Evolutionary conservation across 2,329 filamentous ascomycete genomes (phyloP).

Genomic region (Gnomoniopsis sp.): DNA sequence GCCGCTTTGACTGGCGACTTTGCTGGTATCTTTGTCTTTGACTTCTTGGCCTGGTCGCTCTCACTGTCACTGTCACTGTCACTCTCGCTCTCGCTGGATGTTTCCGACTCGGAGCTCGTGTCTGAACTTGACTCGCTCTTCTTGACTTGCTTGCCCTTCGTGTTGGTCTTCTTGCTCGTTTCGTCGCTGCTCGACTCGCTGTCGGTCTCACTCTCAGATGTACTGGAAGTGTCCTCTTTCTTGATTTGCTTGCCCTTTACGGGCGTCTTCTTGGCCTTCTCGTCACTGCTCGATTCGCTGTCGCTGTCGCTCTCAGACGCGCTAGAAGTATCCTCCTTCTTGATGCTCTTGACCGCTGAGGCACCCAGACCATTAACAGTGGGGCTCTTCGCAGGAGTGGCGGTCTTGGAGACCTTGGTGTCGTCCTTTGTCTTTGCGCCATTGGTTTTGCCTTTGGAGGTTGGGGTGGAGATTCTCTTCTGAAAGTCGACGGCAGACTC

Average conservation of each 20-base stretch:
- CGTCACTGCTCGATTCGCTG: conserved; percentile 15
- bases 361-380: conserved; percentile 14
- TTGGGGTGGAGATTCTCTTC: conserved; percentile 28
- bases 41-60: conserved; percentile 20
- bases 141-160: conserved; percentile 21
- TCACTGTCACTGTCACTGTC: conserved; percentile 28
- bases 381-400: conserved; percentile 13
- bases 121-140: conserved; percentile 14
- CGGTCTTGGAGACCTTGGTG: not conserved
- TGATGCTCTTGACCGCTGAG: conserved; percentile 12
- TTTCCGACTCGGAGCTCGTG: conserved; percentile 20
- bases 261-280: conserved; percentile 21
- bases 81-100: conserved; percentile 24
- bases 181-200: conserved; percentile 5
- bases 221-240: conserved; percentile 11
- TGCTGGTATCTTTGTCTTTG: conserved; percentile 7
- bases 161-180: conserved; percentile 6
- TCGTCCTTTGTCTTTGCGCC: not conserved
- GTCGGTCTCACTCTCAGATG: conserved; percentile 2
- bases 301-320: conserved; percentile 6
- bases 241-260: conserved; percentile 9
- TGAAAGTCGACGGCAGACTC: conserved; percentile 28
- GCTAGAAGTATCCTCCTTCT: conserved; percentile 17
- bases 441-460: conserved; percentile 8
- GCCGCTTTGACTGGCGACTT: conserved; percentile 11